A percentile compares a stretch with the other conserved stretches of the same genome.
phyloP scores from a whole-genome alignment of 176 grass and related monocot genomes.

The Lolium multiflorum region DNA sequence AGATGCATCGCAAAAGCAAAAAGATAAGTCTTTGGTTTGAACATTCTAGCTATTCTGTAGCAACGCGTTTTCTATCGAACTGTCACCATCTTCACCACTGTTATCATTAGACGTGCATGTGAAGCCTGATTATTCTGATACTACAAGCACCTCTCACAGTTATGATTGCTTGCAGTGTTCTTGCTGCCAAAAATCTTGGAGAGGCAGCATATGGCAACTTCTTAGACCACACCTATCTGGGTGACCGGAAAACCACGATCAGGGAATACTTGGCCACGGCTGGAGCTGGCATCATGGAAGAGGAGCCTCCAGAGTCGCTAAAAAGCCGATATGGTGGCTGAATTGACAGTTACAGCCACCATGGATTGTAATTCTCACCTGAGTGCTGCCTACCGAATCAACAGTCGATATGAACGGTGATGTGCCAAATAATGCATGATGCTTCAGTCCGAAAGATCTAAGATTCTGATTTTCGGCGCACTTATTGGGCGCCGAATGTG shows the following conservation, averaged over 20 bases:
- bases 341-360: background rate
- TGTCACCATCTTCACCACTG: background rate
- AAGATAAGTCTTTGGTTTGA: conserved; percentile 29
- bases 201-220: conserved; percentile 75
- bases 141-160: conserved; percentile 11
- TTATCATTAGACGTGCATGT: background rate
- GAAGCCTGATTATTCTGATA: background rate
- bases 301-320: conserved; percentile 77
- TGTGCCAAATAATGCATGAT: conserved; percentile 39
- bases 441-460: background rate
- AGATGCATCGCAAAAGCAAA: conserved; percentile 35
- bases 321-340: conserved; percentile 84
- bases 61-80: background rate
- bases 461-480: background rate
- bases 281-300: conserved; percentile 84
- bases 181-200: conserved; percentile 87
- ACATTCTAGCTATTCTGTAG: conserved; percentile 26
- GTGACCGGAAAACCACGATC: conserved; percentile 72
- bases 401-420: background rate
- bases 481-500: background rate
- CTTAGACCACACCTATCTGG: conserved; percentile 88
- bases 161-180: conserved; percentile 64
- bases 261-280: conserved; percentile 65
- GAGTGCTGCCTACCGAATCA: background rate
- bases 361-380: background rate